Base-by-base conservation (phyloP, 352 stramenopile species). In the Phytophthora pisi region DNA sequence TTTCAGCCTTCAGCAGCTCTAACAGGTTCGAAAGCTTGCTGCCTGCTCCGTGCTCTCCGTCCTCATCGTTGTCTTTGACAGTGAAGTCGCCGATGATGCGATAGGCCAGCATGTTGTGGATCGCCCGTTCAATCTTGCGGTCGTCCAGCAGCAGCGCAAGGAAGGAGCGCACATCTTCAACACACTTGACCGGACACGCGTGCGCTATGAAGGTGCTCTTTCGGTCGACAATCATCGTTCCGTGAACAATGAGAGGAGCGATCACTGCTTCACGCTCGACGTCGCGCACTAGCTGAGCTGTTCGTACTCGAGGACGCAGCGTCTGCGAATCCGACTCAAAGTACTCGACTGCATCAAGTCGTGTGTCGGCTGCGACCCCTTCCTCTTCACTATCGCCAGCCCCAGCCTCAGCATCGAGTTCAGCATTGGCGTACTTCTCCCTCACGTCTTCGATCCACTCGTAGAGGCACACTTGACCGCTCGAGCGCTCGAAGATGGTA, bases 31-130 rank as follows among this genome's bases (percentile, higher is more conserved):
- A 92, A 51, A 96, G 64, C 56, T 95, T 95, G 61, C 78, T 92
- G 4, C 88, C 89, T 16, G 88, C 89, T 46, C 74, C 89, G 64
- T 92, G 77, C 52, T 96, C 89, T 26, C 89, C 89, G 60, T 96
- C 89, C 36, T 95, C 86, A 64, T 96, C 89, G 64, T 95, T 95
- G 61, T 96, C 89, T 38, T 95, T 95, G 55, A 94, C 66, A 2
- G 79, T 72, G 45, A 87, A 87, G 38, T 87, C 77, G 15, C 81
- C 75, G 20, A 90, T 69, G 62, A 96, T 92, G 38, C 88, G 86
- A 70, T 96, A 96, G 40, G 86, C 89, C 30, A 96, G 75, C 82
- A 96, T 96, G 75, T 96, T 96, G 71, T 96, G 89, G 55, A 90
- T 90, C 40, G 89, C 89, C 38, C 84, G 77, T 49, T 88, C 84